phyloP scores from a whole-genome alignment of 805 yeast species.

The Candida chauliodis region DNA sequence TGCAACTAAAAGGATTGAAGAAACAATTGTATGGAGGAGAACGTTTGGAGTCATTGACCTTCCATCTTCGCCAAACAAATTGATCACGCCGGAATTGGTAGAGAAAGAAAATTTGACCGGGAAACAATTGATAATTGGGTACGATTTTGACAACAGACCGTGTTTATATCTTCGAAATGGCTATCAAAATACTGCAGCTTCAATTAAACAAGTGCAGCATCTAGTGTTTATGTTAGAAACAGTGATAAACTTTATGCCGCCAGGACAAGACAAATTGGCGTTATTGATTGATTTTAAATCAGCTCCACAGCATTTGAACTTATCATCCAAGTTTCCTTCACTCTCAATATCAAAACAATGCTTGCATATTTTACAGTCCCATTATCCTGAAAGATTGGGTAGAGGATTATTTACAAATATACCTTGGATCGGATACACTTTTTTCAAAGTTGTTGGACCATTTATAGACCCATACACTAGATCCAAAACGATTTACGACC shows the following conservation, averaged over 20 bases:
- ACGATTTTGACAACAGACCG: slow-evolving; percentile 52
- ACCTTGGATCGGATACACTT: slow-evolving; percentile 56
- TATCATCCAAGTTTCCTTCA: slow-evolving; percentile 46
- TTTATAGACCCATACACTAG: slow-evolving; percentile 58
- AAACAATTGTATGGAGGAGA: slow-evolving; percentile 54
- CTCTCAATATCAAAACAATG: slow-evolving; percentile 47
- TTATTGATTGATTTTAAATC: slow-evolving; percentile 54
- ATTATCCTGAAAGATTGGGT: slow-evolving; percentile 58
- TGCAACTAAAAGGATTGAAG: slow-evolving; percentile 43
- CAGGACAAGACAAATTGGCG: slow-evolving; percentile 55
- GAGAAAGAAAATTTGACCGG: slow-evolving; percentile 51
- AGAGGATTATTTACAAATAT: slow-evolving; percentile 51
- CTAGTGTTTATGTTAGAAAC: slow-evolving; percentile 55
- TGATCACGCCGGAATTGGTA: slow-evolving; percentile 39
- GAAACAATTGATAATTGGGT: slow-evolving; percentile 51
- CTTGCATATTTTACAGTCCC: slow-evolving; percentile 50
- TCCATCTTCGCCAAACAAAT: slow-evolving; percentile 26
- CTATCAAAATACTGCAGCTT: slow-evolving; percentile 51
- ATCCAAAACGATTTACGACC: slow-evolving; percentile 54
- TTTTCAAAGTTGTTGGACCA: slow-evolving; percentile 54
- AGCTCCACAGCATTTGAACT: slow-evolving; percentile 33
- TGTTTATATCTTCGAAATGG: slow-evolving; percentile 52
- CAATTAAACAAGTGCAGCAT: slow-evolving; percentile 52
- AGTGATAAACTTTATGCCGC: slow-evolving; percentile 52
- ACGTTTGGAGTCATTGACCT: slow-evolving; percentile 43